A percentile compares a stretch with the other conserved stretches of the same genome.
These are phyloP conservation scores for Lecanicillium sp. DNA, from an alignment of 2,329 filamentous ascomycete genomes.

Conservation along the genomic window DNA sequence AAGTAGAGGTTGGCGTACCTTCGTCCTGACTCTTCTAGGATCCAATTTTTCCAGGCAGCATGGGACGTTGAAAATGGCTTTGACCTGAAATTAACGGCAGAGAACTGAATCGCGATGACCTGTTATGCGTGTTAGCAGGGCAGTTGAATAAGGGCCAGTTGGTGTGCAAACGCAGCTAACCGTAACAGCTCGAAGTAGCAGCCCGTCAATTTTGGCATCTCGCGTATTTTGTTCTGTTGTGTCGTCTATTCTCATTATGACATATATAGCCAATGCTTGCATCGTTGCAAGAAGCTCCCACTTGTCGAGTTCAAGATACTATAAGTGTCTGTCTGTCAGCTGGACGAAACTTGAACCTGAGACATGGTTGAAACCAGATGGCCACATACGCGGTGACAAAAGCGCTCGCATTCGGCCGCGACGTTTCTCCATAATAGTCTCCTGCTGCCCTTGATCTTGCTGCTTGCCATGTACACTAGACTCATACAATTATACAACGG, in stretches of 20 bases:
- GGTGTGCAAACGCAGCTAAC: neutral
- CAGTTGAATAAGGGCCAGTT: neutral
- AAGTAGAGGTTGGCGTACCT: neutral
- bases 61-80: neutral
- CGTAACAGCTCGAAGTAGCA: slow-evolving; percentile 8
- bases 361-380: neutral
- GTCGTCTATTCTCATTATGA: slow-evolving; percentile 10
- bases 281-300: slow-evolving; percentile 13
- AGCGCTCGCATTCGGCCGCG: slow-evolving; percentile 7
- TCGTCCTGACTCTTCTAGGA: slow-evolving; percentile 6
- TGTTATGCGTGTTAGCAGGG: neutral
- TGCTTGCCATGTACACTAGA: slow-evolving; percentile 9
- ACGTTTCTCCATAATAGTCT: slow-evolving; percentile 14
- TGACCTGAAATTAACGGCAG: neutral
- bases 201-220: neutral
- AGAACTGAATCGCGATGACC: neutral
- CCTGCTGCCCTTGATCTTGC: neutral
- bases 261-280: slow-evolving; percentile 13
- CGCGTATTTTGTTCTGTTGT: neutral
- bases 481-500: slow-evolving; percentile 12
- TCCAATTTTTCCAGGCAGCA: slow-evolving; percentile 3
- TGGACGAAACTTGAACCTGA: neutral
- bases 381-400: neutral
- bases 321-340: neutral
- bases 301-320: slow-evolving; percentile 1